Base-by-base conservation (phyloP, 305 asterid species). In the Fraxinus baroniana region DNA sequence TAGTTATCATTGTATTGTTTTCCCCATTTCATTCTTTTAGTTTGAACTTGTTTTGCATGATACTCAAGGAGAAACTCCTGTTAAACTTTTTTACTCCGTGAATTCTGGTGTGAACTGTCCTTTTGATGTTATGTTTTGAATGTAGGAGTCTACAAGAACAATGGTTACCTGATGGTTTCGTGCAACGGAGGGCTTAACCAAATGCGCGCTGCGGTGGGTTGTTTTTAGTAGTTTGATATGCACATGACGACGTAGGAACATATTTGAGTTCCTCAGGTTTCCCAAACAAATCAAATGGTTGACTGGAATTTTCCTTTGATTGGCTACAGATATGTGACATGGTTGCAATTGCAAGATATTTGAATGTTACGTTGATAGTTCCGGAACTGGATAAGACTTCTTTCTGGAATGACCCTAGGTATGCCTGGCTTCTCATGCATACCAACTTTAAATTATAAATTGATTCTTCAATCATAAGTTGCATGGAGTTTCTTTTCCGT, bases 351-450 rank as follows among this genome's bases (percentile, higher is more conserved):
- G 98, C 99, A 13, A 92, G 99, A 86, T 83, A 93, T 88, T 89
- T 95, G 80, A 95, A 95, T 82, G 97, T 94, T 80, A 95, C 99
- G 5, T 87, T 95, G 86, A 82, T 95, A 75, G 98, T 95, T 70
- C 99, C 99, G 46, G 97, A 95, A 91, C 91, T 95, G 17, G 99
- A 95, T 80, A 95, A 94, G 87, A 90, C 98, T 81, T 95, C 99
- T 13, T 95, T 95, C 79, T 95, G 99, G 99, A 92, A 93, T 77
- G 99, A 95, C 82, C 98, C 97, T 39, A 95, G 98, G 98, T 93
- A 17, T 66, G 91, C 77, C 57, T 78, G 57, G 15, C 73, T 8
- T 0, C 71, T 7, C 28, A 28, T n/a, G 9, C 64, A 49, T 33
- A 36, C 32, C 52, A 52, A 10, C 39, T 72, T 15, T 57, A n/a